Conservation (phyloP, 805 yeast genomes). For the Ogataea pilisensis region DNA sequence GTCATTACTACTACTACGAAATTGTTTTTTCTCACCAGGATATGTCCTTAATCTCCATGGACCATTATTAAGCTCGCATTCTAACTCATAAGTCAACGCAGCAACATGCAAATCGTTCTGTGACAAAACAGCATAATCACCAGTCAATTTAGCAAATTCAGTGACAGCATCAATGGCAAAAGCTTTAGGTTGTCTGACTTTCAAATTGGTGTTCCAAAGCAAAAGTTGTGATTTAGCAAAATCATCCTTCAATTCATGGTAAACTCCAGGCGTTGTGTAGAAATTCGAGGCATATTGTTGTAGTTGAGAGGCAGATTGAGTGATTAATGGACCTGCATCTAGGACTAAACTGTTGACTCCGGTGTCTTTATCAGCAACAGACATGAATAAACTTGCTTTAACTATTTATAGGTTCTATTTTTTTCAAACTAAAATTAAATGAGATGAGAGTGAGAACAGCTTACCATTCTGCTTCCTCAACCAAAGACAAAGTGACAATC, state of each 20-base stretch:
- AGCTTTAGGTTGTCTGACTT: slow-evolving; percentile 72
- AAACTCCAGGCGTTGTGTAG: slow-evolving; percentile 90
- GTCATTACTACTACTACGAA: no score
- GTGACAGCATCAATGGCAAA: slow-evolving; percentile 60
- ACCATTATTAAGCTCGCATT: slow-evolving; percentile 64
- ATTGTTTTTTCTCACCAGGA: slow-evolving; percentile 59
- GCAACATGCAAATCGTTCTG: slow-evolving; percentile 88
- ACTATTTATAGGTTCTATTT: no score
- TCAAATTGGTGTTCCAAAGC: slow-evolving; percentile 73
- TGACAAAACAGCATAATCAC: slow-evolving; percentile 85
- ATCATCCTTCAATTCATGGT: slow-evolving; percentile 81
- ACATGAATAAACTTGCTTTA: slow-evolving; percentile 8
- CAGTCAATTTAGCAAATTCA: slow-evolving; percentile 80
- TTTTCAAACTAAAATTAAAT: no score
- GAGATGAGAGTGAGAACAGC: no score
- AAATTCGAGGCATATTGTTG: slow-evolving; percentile 67
- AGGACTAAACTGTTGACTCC: slow-evolving; percentile 61
- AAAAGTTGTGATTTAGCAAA: slow-evolving; percentile 72
- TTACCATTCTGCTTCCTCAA: no score
- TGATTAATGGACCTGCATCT: slow-evolving; percentile 94
- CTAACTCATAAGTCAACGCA: slow-evolving; percentile 88
- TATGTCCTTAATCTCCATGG: slow-evolving; percentile 63
- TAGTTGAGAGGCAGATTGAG: slow-evolving; percentile 73
- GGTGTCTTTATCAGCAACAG: slow-evolving; percentile 6
- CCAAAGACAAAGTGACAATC: no score